Conservation (phyloP, 148 eudicot species). For the Camellia lanceoleosa region DNA sequence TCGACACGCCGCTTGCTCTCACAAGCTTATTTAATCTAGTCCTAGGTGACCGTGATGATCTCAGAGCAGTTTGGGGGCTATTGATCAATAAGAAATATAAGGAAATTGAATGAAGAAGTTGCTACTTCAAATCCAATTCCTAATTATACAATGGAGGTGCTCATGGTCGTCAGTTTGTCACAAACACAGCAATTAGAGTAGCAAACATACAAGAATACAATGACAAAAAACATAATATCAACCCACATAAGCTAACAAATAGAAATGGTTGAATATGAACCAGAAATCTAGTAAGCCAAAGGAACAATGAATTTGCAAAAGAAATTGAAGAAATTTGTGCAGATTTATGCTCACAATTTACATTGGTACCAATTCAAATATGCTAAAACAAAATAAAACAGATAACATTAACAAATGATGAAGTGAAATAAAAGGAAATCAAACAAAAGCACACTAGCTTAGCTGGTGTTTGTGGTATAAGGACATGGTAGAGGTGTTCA, state of each 20-base stretch:
- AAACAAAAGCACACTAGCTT: not conserved
- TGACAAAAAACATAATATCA: not conserved
- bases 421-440: not conserved
- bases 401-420: not conserved
- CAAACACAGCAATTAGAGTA: not conserved
- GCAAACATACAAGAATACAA: not conserved
- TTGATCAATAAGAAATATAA: not conserved
- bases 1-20: too few relatives aligned
- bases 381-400: not conserved
- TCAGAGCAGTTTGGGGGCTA: too few relatives aligned
- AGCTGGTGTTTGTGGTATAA: not conserved
- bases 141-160: not conserved
- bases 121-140: not conserved
- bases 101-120: not conserved
- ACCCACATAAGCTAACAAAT: too few relatives aligned
- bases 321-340: not conserved
- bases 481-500: not conserved
- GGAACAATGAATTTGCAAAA: not conserved
- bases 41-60: too few relatives aligned
- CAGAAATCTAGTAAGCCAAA: not conserved
- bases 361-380: not conserved
- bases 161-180: not conserved
- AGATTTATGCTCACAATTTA: not conserved
- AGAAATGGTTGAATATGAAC: not conserved
- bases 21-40: too few relatives aligned